Base-by-base conservation (phyloP, 352 stramenopile species). In the Globisporangium iwayamae region DNA sequence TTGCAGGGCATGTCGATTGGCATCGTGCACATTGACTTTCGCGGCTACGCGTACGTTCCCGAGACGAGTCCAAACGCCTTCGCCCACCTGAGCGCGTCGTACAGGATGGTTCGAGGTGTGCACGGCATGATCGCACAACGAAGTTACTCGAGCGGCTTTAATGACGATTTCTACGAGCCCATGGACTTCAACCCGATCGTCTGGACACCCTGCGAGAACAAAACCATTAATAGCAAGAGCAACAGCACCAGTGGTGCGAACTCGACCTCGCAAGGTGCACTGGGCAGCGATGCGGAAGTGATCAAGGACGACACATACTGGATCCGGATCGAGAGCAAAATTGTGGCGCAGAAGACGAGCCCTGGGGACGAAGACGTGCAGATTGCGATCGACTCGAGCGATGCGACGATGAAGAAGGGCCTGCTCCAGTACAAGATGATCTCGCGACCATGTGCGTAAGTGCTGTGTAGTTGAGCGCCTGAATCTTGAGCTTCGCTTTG, bases 11-110 rank as follows among this genome's bases (percentile, higher is more conserved):
- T 78, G 71, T 73, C 71, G 10, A 71, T 78, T 43, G 65, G 71
- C 14, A 66, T 79, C 39, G 50, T 61, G 22, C 67, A 73, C 63
- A 70, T 79, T 6, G 72, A 79, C 46, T 76, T 76, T 30, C 69
- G 72, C 4, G 69, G 72, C 50, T 66, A 56, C 50, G 69, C 68
- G 18, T 69, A 67, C 56, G 68, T 75, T 3, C 71, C 71, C 0
- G 53, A 51, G 22, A 28, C 28, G 1, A 54, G 10, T 38, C 52
- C 32, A 1, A 32, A 62, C 34, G 20, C 58, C 3, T 66, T 43
- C 22, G 63, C 63, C 8, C 36, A 28, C 4, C 45, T 78, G 30
- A 46, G 54, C 3, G 68, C 71, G 13, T 66, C 61, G 32, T 78
- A 78, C 41, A 39, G 25, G 32, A 59, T 75, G 46, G 58, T 58